Evolutionary conservation across 2,329 filamentous ascomycete genomes (phyloP).

Genomic region (Neopestalotiopsis sp.): DNA sequence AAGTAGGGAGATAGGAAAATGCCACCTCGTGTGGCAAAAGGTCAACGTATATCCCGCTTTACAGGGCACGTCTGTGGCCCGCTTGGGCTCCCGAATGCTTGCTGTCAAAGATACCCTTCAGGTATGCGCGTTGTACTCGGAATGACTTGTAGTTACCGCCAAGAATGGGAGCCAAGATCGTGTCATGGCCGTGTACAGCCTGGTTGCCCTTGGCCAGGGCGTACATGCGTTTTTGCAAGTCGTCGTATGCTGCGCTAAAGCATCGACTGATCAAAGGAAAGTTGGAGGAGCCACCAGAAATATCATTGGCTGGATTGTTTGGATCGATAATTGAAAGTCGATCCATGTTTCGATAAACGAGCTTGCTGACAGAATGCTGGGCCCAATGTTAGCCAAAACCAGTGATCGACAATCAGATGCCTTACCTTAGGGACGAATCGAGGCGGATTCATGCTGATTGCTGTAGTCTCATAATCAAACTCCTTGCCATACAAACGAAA

Average conservation of each 20-base stretch:
- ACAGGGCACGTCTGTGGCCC: not conserved
- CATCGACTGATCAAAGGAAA: constrained; percentile 68
- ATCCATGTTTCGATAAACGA: constrained; percentile 64
- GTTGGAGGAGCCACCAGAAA: constrained; percentile 82
- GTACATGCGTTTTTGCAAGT: constrained; percentile 63
- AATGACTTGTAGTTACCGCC: constrained; percentile 82
- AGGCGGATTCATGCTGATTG: constrained; percentile 80
- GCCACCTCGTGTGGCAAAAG: no score
- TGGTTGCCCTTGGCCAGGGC: constrained; percentile 45
- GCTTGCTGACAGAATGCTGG: constrained; percentile 24
- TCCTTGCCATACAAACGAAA: constrained; percentile 86
- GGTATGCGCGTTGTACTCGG: constrained; percentile 67
- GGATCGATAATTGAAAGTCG: constrained; percentile 91
- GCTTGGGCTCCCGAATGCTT: not conserved
- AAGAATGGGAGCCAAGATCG: constrained; percentile 74
- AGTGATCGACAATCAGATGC: constrained; percentile 25
- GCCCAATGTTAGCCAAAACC: not conserved
- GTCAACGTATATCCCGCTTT: not conserved
- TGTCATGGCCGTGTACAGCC: constrained; percentile 40
- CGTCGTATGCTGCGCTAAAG: constrained; percentile 69
- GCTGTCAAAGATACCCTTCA: constrained; percentile 41
- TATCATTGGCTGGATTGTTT: constrained; percentile 84
- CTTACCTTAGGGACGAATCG: constrained; percentile 70
- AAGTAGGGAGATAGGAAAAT: not conserved
- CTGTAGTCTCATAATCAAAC: constrained; percentile 72